These are phyloP conservation scores for Neurospora cerealis DNA, from an alignment of 495 filamentous ascomycete genomes.

Conservation along the genomic window DNA sequence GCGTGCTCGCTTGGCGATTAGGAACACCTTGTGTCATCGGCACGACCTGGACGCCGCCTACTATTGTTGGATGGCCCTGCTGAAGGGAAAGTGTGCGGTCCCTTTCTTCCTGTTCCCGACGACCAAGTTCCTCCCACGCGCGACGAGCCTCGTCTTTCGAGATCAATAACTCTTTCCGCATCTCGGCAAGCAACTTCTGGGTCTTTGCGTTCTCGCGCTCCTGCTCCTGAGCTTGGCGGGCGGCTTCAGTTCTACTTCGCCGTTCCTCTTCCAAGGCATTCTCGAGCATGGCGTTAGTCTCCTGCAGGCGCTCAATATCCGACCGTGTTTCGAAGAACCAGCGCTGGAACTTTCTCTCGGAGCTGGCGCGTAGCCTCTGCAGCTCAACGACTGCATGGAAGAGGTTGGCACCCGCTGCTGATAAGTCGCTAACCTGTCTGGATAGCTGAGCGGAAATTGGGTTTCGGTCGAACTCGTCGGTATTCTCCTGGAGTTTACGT, in stretches of 20 bases:
- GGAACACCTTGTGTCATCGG: slow-evolving; percentile 77
- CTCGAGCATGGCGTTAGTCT: slow-evolving; percentile 75
- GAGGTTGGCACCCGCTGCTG: slow-evolving; percentile 90
- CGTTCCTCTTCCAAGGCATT: slow-evolving; percentile 62
- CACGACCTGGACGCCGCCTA: slow-evolving; percentile 93
- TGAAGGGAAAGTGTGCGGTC: slow-evolving; percentile 77
- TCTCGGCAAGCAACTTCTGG: slow-evolving; percentile 70
- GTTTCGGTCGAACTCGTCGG: slow-evolving; percentile 69
- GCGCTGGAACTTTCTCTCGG: slow-evolving; percentile 93
- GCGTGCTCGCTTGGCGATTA: slow-evolving; percentile 50
- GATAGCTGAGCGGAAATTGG: slow-evolving; percentile 80
- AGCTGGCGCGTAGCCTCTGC: slow-evolving; percentile 89
- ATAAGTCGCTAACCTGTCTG: slow-evolving; percentile 89
- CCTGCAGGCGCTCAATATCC: slow-evolving; percentile 76
- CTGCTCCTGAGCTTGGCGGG: slow-evolving; percentile 50
- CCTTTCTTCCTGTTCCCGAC: slow-evolving; percentile 90
- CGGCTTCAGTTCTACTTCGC: slow-evolving; percentile 53
- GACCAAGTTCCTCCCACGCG: slow-evolving; percentile 94
- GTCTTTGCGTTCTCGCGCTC: slow-evolving; percentile 56
- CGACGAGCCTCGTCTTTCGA: slow-evolving; percentile 92
- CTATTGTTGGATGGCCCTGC: slow-evolving; percentile 77
- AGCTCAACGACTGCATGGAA: slow-evolving; percentile 97
- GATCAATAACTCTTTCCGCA: slow-evolving; percentile 84
- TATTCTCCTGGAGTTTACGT: slow-evolving; percentile 78
- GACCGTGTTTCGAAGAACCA: slow-evolving; percentile 95